These are phyloP conservation scores for Serendipita sp. DNA, from an alignment of 768 basidiomycete species.

Conservation along the genomic window DNA sequence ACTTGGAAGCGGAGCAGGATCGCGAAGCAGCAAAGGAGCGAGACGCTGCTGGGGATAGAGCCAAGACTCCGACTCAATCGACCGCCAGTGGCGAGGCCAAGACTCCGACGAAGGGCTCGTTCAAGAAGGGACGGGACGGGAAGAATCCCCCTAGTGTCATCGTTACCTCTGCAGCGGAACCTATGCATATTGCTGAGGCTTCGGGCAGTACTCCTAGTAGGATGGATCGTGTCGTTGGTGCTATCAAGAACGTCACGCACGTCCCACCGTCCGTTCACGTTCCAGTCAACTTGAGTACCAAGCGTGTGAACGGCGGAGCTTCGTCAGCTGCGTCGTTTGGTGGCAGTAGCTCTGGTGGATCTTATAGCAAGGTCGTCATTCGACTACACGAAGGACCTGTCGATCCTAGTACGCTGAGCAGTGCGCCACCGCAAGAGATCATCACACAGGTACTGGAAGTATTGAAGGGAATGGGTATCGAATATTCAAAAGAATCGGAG, in stretches of 20 bases:
- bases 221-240: conserved; percentile 14
- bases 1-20: not conserved
- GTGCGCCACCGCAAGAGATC: conserved; percentile 67
- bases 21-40: not conserved
- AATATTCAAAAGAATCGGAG: conserved; percentile 74
- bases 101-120: conserved; percentile 9
- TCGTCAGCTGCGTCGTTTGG: not conserved
- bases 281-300: not conserved
- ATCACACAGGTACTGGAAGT: conserved; percentile 72
- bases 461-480: conserved; percentile 78
- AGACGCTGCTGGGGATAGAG: not conserved
- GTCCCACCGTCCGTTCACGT: not conserved
- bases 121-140: not conserved
- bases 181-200: not conserved
- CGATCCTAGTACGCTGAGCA: conserved; percentile 79
- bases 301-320: not conserved
- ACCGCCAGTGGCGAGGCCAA: conserved; percentile 6
- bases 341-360: not conserved
- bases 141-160: conserved; percentile 11
- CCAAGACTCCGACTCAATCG: not conserved
- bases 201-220: not conserved
- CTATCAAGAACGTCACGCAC: conserved; percentile 15
- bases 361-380: conserved; percentile 22
- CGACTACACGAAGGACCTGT: conserved; percentile 86
- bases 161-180: conserved; percentile 11